Evolutionary conservation across 805 yeast genomes (phyloP).

Genomic region (Limtongia smithiae): DNA sequence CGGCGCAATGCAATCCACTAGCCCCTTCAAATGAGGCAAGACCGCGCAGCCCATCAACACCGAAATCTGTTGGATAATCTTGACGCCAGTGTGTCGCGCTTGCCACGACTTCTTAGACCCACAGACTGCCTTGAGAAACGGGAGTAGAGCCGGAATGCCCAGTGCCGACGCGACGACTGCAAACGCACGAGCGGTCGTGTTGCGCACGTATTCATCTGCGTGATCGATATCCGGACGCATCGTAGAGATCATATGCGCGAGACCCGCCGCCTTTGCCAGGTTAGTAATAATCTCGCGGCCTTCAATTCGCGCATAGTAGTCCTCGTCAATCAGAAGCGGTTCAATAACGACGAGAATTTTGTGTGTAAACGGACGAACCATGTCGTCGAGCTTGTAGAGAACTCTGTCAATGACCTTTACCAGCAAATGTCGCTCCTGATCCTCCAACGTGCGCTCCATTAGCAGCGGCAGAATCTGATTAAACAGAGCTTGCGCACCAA

Average conservation of each 20-base stretch:
- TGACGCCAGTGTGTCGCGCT: conserved; percentile 79
- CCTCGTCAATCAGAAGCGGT: conserved; percentile 79
- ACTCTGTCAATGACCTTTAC: conserved; percentile 73
- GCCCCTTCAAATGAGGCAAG: conserved; percentile 64
- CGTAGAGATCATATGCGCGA: conserved; percentile 71
- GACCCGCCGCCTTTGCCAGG: conserved; percentile 76
- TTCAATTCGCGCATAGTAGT: conserved; percentile 65
- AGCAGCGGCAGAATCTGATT: conserved; percentile 71
- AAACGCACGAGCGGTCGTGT: conserved; percentile 69
- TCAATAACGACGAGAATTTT: conserved; percentile 68
- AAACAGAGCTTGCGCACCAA: conserved; percentile 70
- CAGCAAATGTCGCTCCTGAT: conserved; percentile 76
- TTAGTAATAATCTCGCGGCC: conserved; percentile 76
- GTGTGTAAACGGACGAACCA: conserved; percentile 68
- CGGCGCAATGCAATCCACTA: conserved; percentile 58
- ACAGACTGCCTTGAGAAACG: conserved; percentile 78
- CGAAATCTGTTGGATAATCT: conserved; percentile 73
- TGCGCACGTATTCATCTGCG: conserved; percentile 74
- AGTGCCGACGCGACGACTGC: conserved; percentile 80
- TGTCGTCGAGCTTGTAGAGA: conserved; percentile 59
- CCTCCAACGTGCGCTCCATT: conserved; percentile 67
- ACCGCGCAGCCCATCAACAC: conserved; percentile 64
- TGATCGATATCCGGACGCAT: conserved; percentile 80
- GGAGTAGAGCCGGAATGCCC: conserved; percentile 67
- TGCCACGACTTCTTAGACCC: conserved; percentile 72